Conservation (phyloP, 768 basidiomycete genomes). For the Serendipita sp. region DNA sequence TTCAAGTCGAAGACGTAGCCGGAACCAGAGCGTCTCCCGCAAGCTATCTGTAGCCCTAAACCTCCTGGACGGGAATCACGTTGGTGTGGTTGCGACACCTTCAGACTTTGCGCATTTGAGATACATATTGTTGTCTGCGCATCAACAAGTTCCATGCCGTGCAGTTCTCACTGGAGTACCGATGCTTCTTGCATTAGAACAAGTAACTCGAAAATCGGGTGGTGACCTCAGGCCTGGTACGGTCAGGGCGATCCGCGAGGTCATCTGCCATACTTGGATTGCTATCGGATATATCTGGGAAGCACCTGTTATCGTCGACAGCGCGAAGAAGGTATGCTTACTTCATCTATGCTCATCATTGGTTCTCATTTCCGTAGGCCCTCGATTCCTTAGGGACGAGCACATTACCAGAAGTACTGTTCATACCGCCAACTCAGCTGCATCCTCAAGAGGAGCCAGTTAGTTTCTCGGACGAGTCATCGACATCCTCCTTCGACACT, state of each 20-base stretch:
- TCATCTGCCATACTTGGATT: slow-evolving; percentile 51
- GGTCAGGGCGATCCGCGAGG: slow-evolving; percentile 39
- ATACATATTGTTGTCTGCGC: slow-evolving; percentile 47
- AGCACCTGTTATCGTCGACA: slow-evolving; percentile 33
- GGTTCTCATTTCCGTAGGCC: slow-evolving; percentile 24
- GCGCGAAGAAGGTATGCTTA: slow-evolving; percentile 40
- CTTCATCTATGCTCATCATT: not conserved
- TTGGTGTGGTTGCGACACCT: slow-evolving; percentile 36
- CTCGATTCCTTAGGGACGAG: slow-evolving; percentile 28
- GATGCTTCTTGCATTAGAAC: slow-evolving; percentile 68
- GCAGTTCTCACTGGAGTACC: slow-evolving; percentile 66
- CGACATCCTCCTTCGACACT: slow-evolving; percentile 13
- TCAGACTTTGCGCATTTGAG: slow-evolving; percentile 64
- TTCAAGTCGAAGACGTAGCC: not conserved
- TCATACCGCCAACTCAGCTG: slow-evolving; percentile 23
- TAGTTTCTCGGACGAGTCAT: slow-evolving; percentile 24
- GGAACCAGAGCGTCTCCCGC: slow-evolving; percentile 4
- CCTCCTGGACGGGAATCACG: slow-evolving; percentile 15
- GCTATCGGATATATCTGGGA: slow-evolving; percentile 60
- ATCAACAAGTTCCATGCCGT: slow-evolving; percentile 57
- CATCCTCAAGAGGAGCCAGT: slow-evolving; percentile 31
- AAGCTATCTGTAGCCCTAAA: slow-evolving; percentile 12
- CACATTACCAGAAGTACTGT: slow-evolving; percentile 22
- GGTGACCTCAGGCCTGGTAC: slow-evolving; percentile 25
- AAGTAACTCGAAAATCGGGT: slow-evolving; percentile 26